Base-by-base conservation (phyloP, 2,329 filamentous ascomycete genomes). In the Pyricularia grisea region DNA sequence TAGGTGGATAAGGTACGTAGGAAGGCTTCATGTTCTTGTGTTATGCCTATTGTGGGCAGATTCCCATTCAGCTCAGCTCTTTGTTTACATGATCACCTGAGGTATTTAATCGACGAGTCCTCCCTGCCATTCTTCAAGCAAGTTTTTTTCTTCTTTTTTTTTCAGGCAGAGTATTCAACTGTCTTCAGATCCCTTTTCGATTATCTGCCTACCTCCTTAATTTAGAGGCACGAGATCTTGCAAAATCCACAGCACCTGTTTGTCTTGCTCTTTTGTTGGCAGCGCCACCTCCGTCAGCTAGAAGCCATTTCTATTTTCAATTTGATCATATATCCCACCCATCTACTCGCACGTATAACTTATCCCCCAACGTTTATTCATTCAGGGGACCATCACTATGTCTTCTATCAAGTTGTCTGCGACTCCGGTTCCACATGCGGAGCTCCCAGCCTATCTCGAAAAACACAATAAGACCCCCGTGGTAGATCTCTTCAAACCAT, bases 401-500 rank as follows among this genome's bases (percentile, higher is more conserved):
- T 63, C 60, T 17, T 17, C 25, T 6, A 17, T 27, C 60, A 28
- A 27, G 60, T 63, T 63, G 60, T 27, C 60, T 30, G 5, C 60
- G 25, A 27, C 25, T 28, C 60, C 60, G 7, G 79, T 75, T 69
- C 77, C 81, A 70, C 81, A 82, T 66, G 71, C 75, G 71, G 80
- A 81, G 73, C 76, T 87, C 74, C 79, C 78, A 58, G 79, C 75
- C 69, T 85, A 91, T 76, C 81, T 92, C 69, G 79, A 82, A 14
- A 78, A 82, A 69, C 81, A 89, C 71, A 80, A 83, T 6, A 78
- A 85, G 30, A 84, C 79, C 68, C 79, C 86, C 1, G 80, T 92
- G 72, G 71, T 76, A 6, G 81, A 90, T 42, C 80, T 93, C 68
- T 77, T 92, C 69, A 79, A 84, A 67, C 90, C 90, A 0, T 93